These are phyloP conservation scores for Vitis cinerea DNA, from an alignment of 164 flowering plant species.

Conservation along the genomic window DNA sequence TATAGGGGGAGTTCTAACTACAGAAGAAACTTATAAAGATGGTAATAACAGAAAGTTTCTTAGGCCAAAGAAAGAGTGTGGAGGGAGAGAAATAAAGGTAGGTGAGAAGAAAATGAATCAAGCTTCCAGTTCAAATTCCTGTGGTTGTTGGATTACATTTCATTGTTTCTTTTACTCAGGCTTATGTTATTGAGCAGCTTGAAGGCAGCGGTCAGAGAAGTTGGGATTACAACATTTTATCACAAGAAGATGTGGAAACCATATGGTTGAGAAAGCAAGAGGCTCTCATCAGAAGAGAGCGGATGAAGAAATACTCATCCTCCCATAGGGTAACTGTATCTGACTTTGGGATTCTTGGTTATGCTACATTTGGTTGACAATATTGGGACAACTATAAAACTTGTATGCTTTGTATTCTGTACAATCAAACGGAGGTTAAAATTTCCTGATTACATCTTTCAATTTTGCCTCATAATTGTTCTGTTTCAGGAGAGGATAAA, in stretches of 20 bases:
- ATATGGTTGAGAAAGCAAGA: constrained; percentile 39
- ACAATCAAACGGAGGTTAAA: too few species aligned
- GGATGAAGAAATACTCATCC: constrained; percentile 52
- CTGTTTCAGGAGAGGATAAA: constrained; percentile 42
- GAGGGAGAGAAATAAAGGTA: constrained; percentile 24
- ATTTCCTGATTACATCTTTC: not conserved
- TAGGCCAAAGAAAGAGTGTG: constrained; percentile 18
- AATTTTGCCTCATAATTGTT: not conserved
- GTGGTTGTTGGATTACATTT: too few species aligned
- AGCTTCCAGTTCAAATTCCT: not conserved
- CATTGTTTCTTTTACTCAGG: not conserved
- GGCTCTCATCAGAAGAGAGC: constrained; percentile 37
- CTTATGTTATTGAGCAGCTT: constrained; percentile 21
- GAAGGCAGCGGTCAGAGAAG: constrained; percentile 21
- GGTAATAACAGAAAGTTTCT: constrained; percentile 17
- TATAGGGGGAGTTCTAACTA: constrained; percentile 19
- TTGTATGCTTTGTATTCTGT: too few species aligned
- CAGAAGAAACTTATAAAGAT: constrained; percentile 10
- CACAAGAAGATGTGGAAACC: constrained; percentile 41
- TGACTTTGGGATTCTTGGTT: not conserved
- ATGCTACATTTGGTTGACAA: too few species aligned
- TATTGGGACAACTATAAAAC: too few species aligned
- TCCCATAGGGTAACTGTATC: constrained; percentile 43
- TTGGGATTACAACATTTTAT: constrained; percentile 37
- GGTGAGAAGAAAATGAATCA: not conserved